Evolutionary conservation across 2,329 filamentous ascomycete genomes (phyloP), one percentile per base, ranked within the genome.

Genomic region (Fusarium sp.): DNA sequence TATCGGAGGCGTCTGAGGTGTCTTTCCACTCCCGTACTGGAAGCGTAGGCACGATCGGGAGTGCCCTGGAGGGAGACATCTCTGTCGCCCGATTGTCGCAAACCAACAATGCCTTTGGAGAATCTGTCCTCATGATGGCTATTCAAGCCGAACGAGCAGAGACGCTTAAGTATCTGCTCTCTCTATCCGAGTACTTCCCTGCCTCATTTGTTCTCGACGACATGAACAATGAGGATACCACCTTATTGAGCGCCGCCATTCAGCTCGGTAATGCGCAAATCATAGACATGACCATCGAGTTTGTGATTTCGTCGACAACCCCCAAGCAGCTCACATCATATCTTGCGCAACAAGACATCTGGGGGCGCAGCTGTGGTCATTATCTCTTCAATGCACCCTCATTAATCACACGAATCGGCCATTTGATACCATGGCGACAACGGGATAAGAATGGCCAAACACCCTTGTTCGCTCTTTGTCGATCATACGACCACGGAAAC

Each of bases 371-470:
- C 71, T 90, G 94, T 62, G 97, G 93, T n/a, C 97, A 99, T 82
- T 99, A 99, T 81, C 87, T 99, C 17, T 99, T 99, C 84, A 94
- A 98, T 79, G 92, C 94, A 10, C 97, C 97, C 3, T 88, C 90
- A 63, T 86, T 99, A 22, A 97, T 99, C 75, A 85, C 87, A 52
- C 88, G 89, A 64, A 92, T 98, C 69, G 95, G 95, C 3, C 88
- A 89, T 69, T 84, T 96, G 74, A 86, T 99, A 63, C 94, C 95
- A 10, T 99, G 97, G 97, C 90, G 91, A 67, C 91, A 97, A 82
- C 95, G 93, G 75, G 97, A 99, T 82, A 97, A 95, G 81, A 98
- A 98, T 80, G 97, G 97, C 0, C 97, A 98, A 83, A 99, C 97
- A n/a, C 97, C 97, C 2, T 85, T 99, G 10, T 98, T 99, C 81